Conservation (phyloP, 2,329 filamentous ascomycete species). For the Bipolaris victoriae region DNA sequence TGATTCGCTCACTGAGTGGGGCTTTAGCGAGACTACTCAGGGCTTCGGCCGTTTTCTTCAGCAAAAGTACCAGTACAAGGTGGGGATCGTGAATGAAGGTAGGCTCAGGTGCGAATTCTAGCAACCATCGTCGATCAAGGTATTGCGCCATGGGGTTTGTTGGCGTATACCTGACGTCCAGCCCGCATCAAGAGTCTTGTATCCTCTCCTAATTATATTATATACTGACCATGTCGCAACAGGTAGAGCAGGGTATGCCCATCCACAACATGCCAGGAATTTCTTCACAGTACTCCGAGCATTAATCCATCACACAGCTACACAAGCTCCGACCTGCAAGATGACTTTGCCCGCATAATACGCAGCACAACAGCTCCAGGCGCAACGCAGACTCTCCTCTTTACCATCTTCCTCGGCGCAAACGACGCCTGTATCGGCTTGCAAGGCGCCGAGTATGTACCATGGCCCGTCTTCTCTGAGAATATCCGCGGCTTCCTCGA, state of each 20-base stretch:
- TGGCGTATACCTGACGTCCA: neutral
- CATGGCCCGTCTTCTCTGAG: conserved; percentile 41
- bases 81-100: conserved; percentile 42
- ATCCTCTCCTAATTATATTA: neutral
- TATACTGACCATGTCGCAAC: neutral
- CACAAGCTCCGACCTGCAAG: conserved; percentile 34
- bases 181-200: neutral
- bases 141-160: conserved; percentile 4
- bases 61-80: conserved; percentile 34
- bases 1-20: conserved; percentile 44
- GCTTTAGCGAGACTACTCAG: conserved; percentile 33
- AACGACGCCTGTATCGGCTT: conserved; percentile 48
- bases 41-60: conserved; percentile 42
- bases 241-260: conserved; percentile 34
- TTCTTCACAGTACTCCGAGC: neutral
- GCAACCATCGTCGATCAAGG: conserved; percentile 33
- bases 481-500: conserved; percentile 48
- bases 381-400: conserved; percentile 41
- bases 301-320: conserved; percentile 23
- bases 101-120: conserved; percentile 3
- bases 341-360: conserved; percentile 36
- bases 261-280: neutral
- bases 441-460: conserved; percentile 32
- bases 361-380: conserved; percentile 21
- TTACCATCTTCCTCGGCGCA: conserved; percentile 51